A percentile compares a stretch with the other conserved stretches of the same genome.
Conservation (phyloP, 2,329 filamentous ascomycete species). For the Phialophora tarda region DNA sequence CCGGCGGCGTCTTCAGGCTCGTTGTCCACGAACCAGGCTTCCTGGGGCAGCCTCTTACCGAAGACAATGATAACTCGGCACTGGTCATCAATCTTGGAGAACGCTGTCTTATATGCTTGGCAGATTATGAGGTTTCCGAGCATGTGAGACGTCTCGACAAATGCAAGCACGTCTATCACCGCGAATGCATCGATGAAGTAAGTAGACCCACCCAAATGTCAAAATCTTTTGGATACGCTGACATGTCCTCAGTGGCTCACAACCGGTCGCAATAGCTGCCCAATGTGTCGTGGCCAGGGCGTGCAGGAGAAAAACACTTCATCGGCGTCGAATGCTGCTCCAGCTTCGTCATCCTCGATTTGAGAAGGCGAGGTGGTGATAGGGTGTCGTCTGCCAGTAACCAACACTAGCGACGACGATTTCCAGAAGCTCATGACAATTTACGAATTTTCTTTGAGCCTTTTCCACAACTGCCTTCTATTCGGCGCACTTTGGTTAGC, state of each 20-base stretch:
- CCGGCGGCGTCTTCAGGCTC: conserved; percentile 66
- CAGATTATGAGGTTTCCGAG: conserved; percentile 68
- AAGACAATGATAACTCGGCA: conserved; percentile 43
- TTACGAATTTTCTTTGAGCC: conserved; percentile 31
- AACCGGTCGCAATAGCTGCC: conserved; percentile 69
- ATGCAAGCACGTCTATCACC: conserved; percentile 71
- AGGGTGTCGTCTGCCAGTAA: neutral
- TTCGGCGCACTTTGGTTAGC: conserved; percentile 29
- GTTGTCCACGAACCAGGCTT: conserved; percentile 51
- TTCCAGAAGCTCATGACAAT: conserved; percentile 18
- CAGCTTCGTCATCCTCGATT: conserved; percentile 19
- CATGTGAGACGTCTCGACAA: conserved; percentile 65
- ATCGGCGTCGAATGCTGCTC: conserved; percentile 11
- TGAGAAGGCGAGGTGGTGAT: neutral
- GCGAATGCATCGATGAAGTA: conserved; percentile 73
- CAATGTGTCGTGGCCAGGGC: conserved; percentile 64
- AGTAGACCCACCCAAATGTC: conserved; percentile 37
- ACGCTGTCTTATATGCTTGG: conserved; percentile 70
- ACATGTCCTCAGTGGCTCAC: conserved; percentile 65
- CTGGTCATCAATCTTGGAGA: conserved; percentile 52
- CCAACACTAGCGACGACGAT: neutral
- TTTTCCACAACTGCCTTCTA: conserved; percentile 15
- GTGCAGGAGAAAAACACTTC: conserved; percentile 53
- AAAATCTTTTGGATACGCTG: conserved; percentile 38
- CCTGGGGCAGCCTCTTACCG: conserved; percentile 54